phyloP scores from a whole-genome alignment of 129 eudicot species.

The Daucus carota region DNA sequence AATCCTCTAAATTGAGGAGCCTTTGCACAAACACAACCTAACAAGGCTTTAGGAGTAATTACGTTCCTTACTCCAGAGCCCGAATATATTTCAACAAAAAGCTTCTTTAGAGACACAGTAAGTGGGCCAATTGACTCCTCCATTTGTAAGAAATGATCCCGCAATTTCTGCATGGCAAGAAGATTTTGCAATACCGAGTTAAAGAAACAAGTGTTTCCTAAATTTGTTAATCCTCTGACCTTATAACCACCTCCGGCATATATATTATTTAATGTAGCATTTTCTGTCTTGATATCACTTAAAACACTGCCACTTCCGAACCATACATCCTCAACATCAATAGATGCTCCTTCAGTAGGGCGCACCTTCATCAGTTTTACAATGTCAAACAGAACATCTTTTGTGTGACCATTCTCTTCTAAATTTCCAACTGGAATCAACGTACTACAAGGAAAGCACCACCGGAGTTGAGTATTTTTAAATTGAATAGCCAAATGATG shows the following conservation, averaged over 20 bases:
- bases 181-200: conserved; percentile 85
- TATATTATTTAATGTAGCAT: conserved; percentile 3
- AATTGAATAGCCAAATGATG: conserved; percentile 64
- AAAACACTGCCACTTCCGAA: conserved; percentile 59
- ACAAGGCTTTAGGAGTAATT: conserved; percentile 60
- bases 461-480: conserved; percentile 60
- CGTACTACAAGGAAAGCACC: conserved; percentile 74
- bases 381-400: conserved; percentile 44
- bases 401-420: conserved; percentile 37
- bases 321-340: conserved; percentile 72
- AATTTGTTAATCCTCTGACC: conserved; percentile 64
- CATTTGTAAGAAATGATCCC: conserved; percentile 36
- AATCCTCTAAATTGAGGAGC: conserved; percentile 91
- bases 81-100: conserved; percentile 42
- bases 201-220: conserved; percentile 93
- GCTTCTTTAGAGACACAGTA: conserved; percentile 58
- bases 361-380: conserved; percentile 45
- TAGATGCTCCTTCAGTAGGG: conserved; percentile 31
- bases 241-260: conserved; percentile 36
- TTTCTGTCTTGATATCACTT: conserved; percentile 31
- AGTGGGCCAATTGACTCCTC: conserved; percentile 71
- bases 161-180: conserved; percentile 51
- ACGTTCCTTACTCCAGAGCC: conserved; percentile 38
- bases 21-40: conserved; percentile 61
- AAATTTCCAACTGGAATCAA: conserved; percentile 40